Base-by-base conservation (phyloP, 495 filamentous ascomycete genomes). In the Penicillium coffeae region DNA sequence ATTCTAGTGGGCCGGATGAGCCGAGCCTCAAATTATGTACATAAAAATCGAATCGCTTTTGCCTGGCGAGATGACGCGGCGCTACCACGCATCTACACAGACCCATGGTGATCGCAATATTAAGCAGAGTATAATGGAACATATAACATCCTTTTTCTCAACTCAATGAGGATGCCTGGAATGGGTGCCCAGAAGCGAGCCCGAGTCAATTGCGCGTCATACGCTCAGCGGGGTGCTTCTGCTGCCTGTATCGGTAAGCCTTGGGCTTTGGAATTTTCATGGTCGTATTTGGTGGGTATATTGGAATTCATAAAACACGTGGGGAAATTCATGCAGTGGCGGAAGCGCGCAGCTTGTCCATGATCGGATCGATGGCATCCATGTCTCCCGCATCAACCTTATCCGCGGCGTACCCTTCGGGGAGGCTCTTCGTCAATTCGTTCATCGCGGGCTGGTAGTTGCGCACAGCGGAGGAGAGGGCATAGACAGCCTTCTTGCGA, bases 401-500 rank as follows among this genome's bases (percentile, higher is more conserved):
- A 21, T 76, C 77, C 44, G 72, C 75, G 8, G 66, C 63, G 51
- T 89, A 68, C 44, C 84, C 83, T 37, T 82, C 79, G 0, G 82
- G 83, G 32, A 89, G 67, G 20, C 71, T 68, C 59, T 87, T 84
- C 61, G 87, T 65, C 8, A 75, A 56, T 34, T 72, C 75, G 52
- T 87, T 74, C 58, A 88, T 65, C 8, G 79, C 82, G 0, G 89
- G 87, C 66, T 91, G 90, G 62, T 86, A 92, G 64, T 98, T 98
- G 63, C 93, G 79, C 20, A 88, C 77, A 1, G 77, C 87, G 16
- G 80, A 87, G 47, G 89, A 95, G 14, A 98, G 73, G 20, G 94
- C 94, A 59, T 86, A 89, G 20, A 94, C 73, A 9, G 90, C 87
- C 74, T 96, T 97, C 62, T 86, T 82, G 55, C 92, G 78, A n/a